These are phyloP conservation scores for Abrus pulchellus DNA, from an alignment of 306 rosid species.

Conservation along the genomic window DNA sequence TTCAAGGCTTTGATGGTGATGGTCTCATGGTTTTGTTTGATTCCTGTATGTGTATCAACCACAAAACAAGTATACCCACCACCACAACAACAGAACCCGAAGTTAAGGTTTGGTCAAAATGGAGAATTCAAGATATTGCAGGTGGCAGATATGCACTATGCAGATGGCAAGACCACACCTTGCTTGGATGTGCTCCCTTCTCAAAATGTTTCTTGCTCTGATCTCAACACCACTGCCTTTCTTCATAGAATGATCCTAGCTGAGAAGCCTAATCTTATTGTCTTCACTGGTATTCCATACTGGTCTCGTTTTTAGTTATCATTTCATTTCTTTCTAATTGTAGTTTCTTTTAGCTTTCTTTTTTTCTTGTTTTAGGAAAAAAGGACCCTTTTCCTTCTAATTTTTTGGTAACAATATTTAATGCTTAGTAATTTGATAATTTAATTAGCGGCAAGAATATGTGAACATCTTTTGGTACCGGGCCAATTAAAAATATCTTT, in stretches of 20 bases:
- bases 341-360: neutral
- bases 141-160: constrained; percentile 98
- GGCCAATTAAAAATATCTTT: neutral
- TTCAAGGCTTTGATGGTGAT: constrained; percentile 29
- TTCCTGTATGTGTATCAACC: constrained; percentile 50
- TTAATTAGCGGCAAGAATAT: neutral
- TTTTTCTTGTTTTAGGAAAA: constrained; percentile 10
- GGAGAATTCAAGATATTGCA: constrained; percentile 94
- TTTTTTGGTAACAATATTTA: constrained; percentile 24
- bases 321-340: constrained; percentile 29
- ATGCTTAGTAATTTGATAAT: neutral
- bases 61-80: constrained; percentile 40
- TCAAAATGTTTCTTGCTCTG: constrained; percentile 77
- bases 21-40: constrained; percentile 25
- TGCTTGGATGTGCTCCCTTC: constrained; percentile 71
- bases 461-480: neutral
- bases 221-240: constrained; percentile 84
- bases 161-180: constrained; percentile 70
- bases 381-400: neutral
- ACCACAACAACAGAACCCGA: constrained; percentile 30
- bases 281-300: constrained; percentile 75
- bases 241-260: constrained; percentile 80
- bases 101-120: constrained; percentile 64
- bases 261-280: constrained; percentile 91
- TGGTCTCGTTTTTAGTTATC: neutral